Conservation (phyloP, 2,329 filamentous ascomycete species). For the Xylariaceae sp. region DNA sequence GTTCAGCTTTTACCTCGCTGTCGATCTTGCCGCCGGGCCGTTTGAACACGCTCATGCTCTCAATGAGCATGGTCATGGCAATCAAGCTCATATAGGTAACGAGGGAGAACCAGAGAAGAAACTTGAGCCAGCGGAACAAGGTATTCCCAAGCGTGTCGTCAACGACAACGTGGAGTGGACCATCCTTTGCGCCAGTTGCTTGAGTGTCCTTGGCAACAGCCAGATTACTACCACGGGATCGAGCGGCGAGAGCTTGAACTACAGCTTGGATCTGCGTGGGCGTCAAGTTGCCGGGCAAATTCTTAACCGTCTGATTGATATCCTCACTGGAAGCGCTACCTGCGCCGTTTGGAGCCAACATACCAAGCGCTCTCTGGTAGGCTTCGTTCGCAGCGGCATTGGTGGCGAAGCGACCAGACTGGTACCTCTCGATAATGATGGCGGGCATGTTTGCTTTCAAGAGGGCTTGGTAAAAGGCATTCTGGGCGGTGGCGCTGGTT, state of each 20-base stretch:
- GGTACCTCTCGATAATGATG: slow-evolving; percentile 88
- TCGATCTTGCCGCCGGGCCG: slow-evolving; percentile 72
- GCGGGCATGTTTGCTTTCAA: slow-evolving; percentile 91
- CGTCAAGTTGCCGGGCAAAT: slow-evolving; percentile 49
- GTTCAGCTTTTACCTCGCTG: slow-evolving; percentile 88
- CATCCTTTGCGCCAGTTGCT: slow-evolving; percentile 70
- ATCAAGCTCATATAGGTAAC: slow-evolving; percentile 80
- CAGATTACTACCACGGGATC: slow-evolving; percentile 67
- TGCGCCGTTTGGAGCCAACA: slow-evolving; percentile 39
- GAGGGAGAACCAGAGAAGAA: slow-evolving; percentile 76
- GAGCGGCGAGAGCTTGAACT: slow-evolving; percentile 79
- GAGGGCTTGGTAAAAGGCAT: slow-evolving; percentile 90
- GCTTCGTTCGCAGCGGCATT: slow-evolving; percentile 77
- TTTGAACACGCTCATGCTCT: slow-evolving; percentile 77
- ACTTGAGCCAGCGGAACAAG: slow-evolving; percentile 91
- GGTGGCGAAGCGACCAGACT: slow-evolving; percentile 80
- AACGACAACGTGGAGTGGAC: slow-evolving; percentile 93
- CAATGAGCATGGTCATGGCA: slow-evolving; percentile 78
- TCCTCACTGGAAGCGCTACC: slow-evolving; percentile 34
- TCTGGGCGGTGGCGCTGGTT: slow-evolving; percentile 82
- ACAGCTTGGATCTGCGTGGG: slow-evolving; percentile 73
- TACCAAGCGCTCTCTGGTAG: slow-evolving; percentile 72
- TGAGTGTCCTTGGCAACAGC: slow-evolving; percentile 56
- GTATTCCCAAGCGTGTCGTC: slow-evolving; percentile 81
- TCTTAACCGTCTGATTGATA: slow-evolving; percentile 35